A percentile compares a stretch with the other conserved stretches of the same genome.
Evolutionary conservation across 108 stramenopile species (phyloP).

Genomic region (Nannochloropsis gaditana): DNA sequence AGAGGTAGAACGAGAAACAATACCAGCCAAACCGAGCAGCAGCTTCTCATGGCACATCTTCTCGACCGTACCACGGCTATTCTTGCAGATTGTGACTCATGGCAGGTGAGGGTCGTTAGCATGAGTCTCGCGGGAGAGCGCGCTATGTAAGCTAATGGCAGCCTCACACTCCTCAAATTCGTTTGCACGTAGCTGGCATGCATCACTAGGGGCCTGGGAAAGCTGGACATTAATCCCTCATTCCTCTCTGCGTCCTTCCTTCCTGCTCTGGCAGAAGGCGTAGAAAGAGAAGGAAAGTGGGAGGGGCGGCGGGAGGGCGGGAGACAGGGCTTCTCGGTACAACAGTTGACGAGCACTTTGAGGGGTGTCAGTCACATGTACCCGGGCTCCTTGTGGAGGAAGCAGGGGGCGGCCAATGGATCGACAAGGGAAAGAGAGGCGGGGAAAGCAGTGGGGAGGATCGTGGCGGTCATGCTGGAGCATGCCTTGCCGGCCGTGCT

Average conservation of each 20-base stretch:
- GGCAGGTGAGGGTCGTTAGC: neutral
- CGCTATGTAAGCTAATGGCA: no score
- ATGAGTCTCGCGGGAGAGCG: no score
- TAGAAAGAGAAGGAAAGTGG: constrained; percentile 1
- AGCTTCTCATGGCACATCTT: neutral
- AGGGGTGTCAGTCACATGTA: neutral
- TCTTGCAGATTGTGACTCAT: neutral
- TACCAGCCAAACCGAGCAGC: neutral
- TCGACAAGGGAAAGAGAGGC: neutral
- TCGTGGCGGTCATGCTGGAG: neutral
- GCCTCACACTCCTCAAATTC: neutral
- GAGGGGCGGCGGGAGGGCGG: neutral
- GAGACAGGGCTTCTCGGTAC: neutral
- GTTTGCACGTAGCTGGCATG: neutral
- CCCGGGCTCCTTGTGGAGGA: neutral
- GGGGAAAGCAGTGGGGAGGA: neutral
- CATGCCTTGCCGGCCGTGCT: neutral
- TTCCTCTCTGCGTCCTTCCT: neutral
- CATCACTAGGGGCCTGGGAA: neutral
- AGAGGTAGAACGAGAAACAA: neutral
- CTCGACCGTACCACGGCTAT: neutral
- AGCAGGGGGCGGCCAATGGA: neutral
- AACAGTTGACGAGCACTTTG: neutral
- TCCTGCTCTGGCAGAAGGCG: neutral
- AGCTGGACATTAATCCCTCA: neutral